Conservation (phyloP, 2,329 filamentous ascomycete genomes). For the Monosporascus sp. region DNA sequence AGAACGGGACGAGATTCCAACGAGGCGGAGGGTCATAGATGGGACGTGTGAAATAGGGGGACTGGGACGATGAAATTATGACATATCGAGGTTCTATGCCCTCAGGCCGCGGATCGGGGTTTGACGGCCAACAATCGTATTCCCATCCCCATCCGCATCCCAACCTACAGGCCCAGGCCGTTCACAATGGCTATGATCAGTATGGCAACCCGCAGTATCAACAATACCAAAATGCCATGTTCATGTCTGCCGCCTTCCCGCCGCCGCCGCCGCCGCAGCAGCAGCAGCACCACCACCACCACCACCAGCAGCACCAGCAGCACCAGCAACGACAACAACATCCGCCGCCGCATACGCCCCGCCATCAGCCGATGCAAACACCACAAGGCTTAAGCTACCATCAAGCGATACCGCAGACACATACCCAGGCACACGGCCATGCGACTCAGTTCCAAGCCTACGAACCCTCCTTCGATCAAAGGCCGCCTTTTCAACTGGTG, state of each 20-base stretch:
- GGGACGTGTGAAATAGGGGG: slow-evolving; percentile 5
- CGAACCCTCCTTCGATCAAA: slow-evolving; percentile 25
- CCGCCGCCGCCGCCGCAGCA: slow-evolving; percentile 10
- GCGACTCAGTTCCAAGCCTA: slow-evolving; percentile 24
- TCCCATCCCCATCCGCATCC: slow-evolving; percentile 6
- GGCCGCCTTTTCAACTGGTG: slow-evolving; percentile 16
- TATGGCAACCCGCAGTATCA: slow-evolving; percentile 22
- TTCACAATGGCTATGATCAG: slow-evolving; percentile 19
- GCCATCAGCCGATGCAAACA: slow-evolving; percentile 18
- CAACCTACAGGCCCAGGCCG: slow-evolving; percentile 1
- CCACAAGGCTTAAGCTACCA: slow-evolving; percentile 22
- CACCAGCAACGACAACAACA: slow-evolving; percentile 18
- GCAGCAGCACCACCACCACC: slow-evolving; percentile 6
- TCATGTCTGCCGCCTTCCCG: slow-evolving; percentile 8
- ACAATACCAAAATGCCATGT: slow-evolving; percentile 15
- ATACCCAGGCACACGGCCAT: slow-evolving; percentile 17
- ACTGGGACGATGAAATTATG: slow-evolving; percentile 26
- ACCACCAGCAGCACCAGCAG: slow-evolving; percentile 14
- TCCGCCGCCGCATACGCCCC: slow-evolving; percentile 16
- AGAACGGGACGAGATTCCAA: neutral
- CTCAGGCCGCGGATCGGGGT: slow-evolving; percentile 25
- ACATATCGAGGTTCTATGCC: slow-evolving; percentile 28
- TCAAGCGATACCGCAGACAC: slow-evolving; percentile 15
- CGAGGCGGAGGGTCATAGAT: neutral
- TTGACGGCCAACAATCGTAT: slow-evolving; percentile 23